phyloP scores from a whole-genome alignment of 177 flowering plant genomes.

The Vitis hybrid region DNA sequence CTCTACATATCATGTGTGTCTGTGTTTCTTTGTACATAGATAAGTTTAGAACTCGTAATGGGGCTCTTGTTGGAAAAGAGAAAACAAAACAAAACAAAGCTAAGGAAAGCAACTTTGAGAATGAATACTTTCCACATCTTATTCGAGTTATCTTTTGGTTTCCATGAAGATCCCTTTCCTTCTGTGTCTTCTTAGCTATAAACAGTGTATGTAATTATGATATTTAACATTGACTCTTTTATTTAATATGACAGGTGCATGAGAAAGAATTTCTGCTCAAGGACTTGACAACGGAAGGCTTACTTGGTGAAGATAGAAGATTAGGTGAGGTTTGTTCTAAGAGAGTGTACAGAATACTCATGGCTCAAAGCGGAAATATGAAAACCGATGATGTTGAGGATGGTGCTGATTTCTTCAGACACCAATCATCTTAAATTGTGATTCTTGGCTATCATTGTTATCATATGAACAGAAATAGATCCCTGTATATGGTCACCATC shows the following conservation, averaged over 20 bases:
- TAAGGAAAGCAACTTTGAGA: neutral
- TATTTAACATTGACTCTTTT: neutral
- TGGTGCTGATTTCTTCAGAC: slow-evolving; percentile 80
- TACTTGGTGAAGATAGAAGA: slow-evolving; percentile 72
- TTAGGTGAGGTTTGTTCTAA: slow-evolving; percentile 92
- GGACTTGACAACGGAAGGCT: slow-evolving; percentile 69
- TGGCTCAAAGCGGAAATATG: slow-evolving; percentile 80
- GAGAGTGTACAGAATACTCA: slow-evolving; percentile 89
- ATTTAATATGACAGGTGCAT: slow-evolving; percentile 55
- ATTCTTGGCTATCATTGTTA: neutral
- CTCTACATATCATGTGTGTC: too few relatives aligned
- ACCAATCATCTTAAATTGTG: slow-evolving; percentile 9
- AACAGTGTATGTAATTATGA: neutral
- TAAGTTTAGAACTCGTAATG: too few relatives aligned
- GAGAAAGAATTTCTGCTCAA: slow-evolving; percentile 91
- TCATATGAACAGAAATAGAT: neutral
- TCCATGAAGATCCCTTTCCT: neutral
- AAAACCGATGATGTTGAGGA: slow-evolving; percentile 84
- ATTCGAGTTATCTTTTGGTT: neutral
- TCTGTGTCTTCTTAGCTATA: neutral
- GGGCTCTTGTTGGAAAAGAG: too few relatives aligned
- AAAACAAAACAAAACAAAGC: too few relatives aligned
- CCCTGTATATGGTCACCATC: neutral
- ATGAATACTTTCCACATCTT: neutral
- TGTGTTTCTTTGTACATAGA: too few relatives aligned